phyloP scores from a whole-genome alignment of 257 asterid species.

The Schizonepeta tenuifolia region DNA sequence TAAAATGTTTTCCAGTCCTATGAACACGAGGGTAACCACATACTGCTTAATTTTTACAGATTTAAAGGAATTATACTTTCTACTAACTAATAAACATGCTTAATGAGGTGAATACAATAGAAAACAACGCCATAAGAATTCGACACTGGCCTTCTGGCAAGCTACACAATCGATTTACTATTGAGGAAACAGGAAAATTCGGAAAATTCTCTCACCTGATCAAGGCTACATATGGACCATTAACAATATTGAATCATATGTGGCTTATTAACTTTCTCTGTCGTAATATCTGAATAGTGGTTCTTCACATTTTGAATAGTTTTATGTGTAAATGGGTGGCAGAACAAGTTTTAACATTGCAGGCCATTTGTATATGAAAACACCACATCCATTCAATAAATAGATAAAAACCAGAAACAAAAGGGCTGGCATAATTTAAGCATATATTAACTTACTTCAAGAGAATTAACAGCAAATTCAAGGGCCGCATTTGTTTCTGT shows the following conservation, averaged over 20 bases:
- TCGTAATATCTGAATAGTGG: background rate
- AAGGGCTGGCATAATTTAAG: background rate
- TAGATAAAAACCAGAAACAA: background rate
- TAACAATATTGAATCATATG: background rate
- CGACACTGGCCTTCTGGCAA: background rate
- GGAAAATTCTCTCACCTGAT: background rate
- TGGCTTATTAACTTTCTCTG: background rate
- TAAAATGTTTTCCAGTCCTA: background rate
- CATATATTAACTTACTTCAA: conserved; percentile 61
- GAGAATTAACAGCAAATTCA: conserved; percentile 89
- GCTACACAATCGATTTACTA: background rate
- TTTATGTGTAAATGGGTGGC: background rate
- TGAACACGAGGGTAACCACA: no score
- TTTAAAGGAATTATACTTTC: conserved; percentile 3
- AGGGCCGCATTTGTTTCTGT: conserved; percentile 97
- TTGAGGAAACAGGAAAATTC: background rate
- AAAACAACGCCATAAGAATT: background rate
- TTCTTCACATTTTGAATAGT: background rate
- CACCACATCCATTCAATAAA: background rate
- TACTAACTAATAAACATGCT: background rate
- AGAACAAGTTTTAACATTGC: background rate
- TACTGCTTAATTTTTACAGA: background rate
- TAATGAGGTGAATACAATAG: background rate
- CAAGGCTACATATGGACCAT: background rate
- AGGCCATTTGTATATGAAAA: conserved; percentile 3